A percentile compares a stretch with the other conserved stretches of the same genome.
These are phyloP conservation scores for Theileria luwenshuni DNA, from an alignment of 169 alveolate species.

Conservation along the genomic window DNA sequence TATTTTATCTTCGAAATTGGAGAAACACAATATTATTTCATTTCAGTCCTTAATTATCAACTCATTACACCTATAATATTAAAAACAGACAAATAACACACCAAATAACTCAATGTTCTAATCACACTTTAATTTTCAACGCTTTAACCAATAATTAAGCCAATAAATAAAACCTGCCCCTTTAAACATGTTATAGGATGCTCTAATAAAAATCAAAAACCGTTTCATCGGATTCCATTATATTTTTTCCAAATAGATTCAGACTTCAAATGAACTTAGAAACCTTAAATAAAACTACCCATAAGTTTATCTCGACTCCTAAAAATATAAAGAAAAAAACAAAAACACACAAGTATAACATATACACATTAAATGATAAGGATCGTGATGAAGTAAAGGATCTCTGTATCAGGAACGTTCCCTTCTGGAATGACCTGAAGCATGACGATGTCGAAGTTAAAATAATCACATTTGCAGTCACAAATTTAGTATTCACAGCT, in stretches of 20 bases:
- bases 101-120: too few relatives aligned
- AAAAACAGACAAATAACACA: too few relatives aligned
- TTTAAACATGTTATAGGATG: not conserved
- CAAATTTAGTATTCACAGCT: conserved; percentile 18
- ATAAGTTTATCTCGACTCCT: not conserved
- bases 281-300: not conserved
- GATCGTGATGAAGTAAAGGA: not conserved
- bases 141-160: not conserved
- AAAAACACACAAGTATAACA: not conserved
- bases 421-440: conserved; percentile 23
- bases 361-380: not conserved
- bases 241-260: not conserved
- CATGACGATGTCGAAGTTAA: conserved; percentile 2
- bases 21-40: not conserved
- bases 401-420: conserved; percentile 32
- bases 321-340: not conserved
- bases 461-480: conserved; percentile 7
- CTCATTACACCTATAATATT: too few relatives aligned
- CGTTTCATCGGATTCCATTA: not conserved
- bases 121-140: too few relatives aligned
- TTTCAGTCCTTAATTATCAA: not conserved
- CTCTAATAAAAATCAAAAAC: too few relatives aligned
- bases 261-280: not conserved
- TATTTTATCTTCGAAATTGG: not conserved
- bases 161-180: not conserved